Percentiles rank a stretch among this genome's conserved stretches.
phyloP scores from a whole-genome alignment of 371 early-diverging fungal species.

The Rhizopus stolonifer region DNA sequence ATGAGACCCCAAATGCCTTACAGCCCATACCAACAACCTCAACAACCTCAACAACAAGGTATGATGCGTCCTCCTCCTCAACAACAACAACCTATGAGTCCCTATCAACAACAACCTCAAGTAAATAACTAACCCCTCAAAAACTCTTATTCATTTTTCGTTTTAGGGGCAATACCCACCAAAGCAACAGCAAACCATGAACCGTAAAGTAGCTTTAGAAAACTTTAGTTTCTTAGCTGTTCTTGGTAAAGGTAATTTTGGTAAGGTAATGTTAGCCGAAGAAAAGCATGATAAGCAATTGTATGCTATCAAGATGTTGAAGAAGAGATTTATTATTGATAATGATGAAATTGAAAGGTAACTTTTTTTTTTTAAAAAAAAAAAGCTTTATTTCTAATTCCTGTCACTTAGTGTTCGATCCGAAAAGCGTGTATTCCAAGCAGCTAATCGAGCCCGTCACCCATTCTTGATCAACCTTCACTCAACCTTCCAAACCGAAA shows the following conservation, averaged over 20 bases:
- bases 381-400: neutral
- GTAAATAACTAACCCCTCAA: neutral
- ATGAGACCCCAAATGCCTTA: conserved; percentile 22
- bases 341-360: conserved; percentile 88
- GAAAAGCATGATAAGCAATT: conserved; percentile 74
- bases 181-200: conserved; percentile 13
- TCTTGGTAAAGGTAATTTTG: conserved; percentile 97
- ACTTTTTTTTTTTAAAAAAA: too few relatives aligned
- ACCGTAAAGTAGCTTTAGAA: conserved; percentile 52
- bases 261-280: conserved; percentile 97
- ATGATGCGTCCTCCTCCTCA: conserved; percentile 10
- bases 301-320: conserved; percentile 97
- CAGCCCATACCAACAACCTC: conserved; percentile 25
- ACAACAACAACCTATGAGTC: conserved; percentile 1
- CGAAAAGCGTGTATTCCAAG: conserved; percentile 92
- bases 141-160: neutral
- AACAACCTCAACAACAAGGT: too few relatives aligned
- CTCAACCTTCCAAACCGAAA: conserved; percentile 93
- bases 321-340: conserved; percentile 93
- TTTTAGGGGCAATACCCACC: conserved; percentile 7
- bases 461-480: conserved; percentile 97
- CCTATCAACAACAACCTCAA: conserved; percentile 22
- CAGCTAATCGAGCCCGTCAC: conserved; percentile 84
- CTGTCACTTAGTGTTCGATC: conserved; percentile 67
- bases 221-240: conserved; percentile 93